A percentile compares a stretch with the other conserved stretches of the same genome.
These are phyloP conservation scores for Gossypium ekmanianum DNA, from an alignment of 345 rosid genomes.

Conservation along the genomic window DNA sequence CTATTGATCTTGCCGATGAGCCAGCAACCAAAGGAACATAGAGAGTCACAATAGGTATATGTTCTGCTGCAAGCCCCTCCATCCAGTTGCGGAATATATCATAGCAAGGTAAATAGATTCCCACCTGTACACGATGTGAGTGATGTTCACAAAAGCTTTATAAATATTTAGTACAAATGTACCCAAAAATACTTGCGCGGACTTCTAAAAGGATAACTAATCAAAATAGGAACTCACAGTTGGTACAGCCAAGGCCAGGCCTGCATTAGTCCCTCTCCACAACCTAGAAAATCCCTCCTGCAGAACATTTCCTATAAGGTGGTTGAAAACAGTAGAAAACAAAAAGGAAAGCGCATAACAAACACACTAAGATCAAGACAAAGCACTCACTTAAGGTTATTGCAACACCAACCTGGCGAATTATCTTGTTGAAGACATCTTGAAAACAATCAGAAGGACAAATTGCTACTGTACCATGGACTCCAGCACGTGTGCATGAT, in stretches of 20 bases:
- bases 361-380: background rate
- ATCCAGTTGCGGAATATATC: conserved; percentile 77
- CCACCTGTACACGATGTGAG: conserved; percentile 56
- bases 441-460: conserved; percentile 99
- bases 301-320: conserved; percentile 23
- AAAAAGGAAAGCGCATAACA: conserved; percentile 5
- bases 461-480: conserved; percentile 90
- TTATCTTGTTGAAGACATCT: conserved; percentile 86
- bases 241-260: conserved; percentile 89
- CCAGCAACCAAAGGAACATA: conserved; percentile 79
- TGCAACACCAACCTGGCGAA: conserved; percentile 65
- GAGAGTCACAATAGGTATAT: conserved; percentile 43
- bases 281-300: conserved; percentile 91
- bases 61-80: conserved; percentile 50
- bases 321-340: background rate
- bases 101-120: conserved; percentile 89
- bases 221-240: conserved; percentile 43
- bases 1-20: conserved; percentile 81
- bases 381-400: background rate
- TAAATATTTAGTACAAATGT: background rate
- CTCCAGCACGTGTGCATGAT: conserved; percentile 87
- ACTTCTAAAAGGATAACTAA: background rate
- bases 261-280: conserved; percentile 99
- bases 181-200: background rate
- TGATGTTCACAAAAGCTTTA: background rate